phyloP scores from a whole-genome alignment of 495 filamentous ascomycete species.

The Clohesyomyces aquaticus region DNA sequence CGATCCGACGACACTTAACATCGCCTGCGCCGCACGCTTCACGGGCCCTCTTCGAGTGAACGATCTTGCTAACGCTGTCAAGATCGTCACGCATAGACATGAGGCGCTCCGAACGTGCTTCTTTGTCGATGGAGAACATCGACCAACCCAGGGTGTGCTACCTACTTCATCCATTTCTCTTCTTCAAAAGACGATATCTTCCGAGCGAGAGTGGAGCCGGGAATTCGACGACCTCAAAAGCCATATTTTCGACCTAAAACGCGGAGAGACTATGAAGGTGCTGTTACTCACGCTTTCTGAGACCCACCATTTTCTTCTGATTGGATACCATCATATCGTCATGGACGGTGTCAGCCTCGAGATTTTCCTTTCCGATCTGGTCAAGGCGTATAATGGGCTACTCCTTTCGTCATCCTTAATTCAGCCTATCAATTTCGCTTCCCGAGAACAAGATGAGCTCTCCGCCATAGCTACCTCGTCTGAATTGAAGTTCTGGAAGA shows the following conservation, averaged over 20 bases:
- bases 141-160: background rate
- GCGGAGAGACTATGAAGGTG: background rate
- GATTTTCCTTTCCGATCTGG: background rate
- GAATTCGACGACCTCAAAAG: background rate
- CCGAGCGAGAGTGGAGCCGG: too few species aligned
- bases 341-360: conserved; percentile 2
- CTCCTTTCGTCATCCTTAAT: background rate
- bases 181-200: too few species aligned
- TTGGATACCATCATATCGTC: conserved; percentile 9
- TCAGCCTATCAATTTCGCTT: background rate
- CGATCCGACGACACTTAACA: background rate
- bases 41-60: too few species aligned
- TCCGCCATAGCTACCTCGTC: background rate
- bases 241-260: background rate
- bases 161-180: too few species aligned
- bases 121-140: background rate
- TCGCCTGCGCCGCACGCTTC: too few species aligned
- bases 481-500: background rate
- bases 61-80: too few species aligned
- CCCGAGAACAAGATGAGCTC: background rate
- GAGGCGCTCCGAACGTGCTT: background rate
- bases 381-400: background rate
- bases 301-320: background rate
- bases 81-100: background rate
- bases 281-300: background rate